Evolutionary conservation across 768 basidiomycete genomes (phyloP).

Genomic region (Lenzites betulinus): DNA sequence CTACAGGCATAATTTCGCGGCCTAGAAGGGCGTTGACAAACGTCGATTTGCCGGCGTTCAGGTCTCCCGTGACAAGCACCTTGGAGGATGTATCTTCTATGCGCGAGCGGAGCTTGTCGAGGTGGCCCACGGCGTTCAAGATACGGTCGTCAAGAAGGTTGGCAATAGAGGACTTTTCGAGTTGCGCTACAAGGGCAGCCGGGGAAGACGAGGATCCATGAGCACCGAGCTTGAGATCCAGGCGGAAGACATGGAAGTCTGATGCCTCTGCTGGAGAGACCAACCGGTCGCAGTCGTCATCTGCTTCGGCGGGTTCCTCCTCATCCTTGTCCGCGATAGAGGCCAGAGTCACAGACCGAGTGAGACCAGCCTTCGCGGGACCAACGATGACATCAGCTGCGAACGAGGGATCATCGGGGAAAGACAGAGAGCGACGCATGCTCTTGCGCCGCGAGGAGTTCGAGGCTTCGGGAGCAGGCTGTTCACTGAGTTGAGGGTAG

Average conservation of each 20-base stretch:
- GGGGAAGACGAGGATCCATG: constrained; percentile 62
- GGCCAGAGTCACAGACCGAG: constrained; percentile 61
- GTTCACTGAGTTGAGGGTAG: constrained; percentile 76
- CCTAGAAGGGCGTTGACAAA: constrained; percentile 95
- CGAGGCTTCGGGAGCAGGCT: constrained; percentile 33
- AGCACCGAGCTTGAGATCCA: constrained; percentile 90
- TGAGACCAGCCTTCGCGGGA: constrained; percentile 47
- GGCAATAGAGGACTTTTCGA: constrained; percentile 92
- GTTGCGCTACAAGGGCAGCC: constrained; percentile 79
- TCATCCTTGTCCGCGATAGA: constrained; percentile 51
- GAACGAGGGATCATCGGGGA: constrained; percentile 77
- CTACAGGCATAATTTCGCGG: constrained; percentile 91
- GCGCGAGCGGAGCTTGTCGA: constrained; percentile 82
- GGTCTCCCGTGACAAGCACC: constrained; percentile 95
- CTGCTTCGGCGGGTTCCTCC: constrained; percentile 32
- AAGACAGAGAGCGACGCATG: constrained; percentile 72
- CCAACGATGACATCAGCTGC: constrained; percentile 67
- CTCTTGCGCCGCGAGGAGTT: constrained; percentile 41
- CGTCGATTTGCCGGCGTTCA: constrained; percentile 98
- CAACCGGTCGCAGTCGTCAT: constrained; percentile 35
- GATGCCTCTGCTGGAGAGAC: constrained; percentile 45
- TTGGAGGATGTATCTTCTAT: constrained; percentile 92
- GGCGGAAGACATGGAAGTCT: constrained; percentile 85
- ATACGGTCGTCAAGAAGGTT: constrained; percentile 89
- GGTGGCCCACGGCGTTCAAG: constrained; percentile 68